Base-by-base conservation (phyloP, 2,329 filamentous ascomycete genomes). In the Sphaerulina musiva region DNA sequence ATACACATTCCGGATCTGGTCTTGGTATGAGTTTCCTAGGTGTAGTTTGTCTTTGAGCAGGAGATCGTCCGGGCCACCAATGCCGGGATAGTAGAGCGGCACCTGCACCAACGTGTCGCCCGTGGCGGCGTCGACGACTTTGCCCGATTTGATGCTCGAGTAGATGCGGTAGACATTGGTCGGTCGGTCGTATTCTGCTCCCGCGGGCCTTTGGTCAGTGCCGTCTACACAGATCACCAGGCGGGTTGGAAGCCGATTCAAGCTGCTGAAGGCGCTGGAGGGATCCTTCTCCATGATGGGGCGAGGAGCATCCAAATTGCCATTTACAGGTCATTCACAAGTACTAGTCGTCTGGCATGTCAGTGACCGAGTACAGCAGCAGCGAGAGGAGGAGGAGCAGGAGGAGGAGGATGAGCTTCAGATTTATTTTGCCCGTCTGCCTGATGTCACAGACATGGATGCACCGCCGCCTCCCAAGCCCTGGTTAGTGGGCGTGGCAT, bases 141-240 rank as follows among this genome's bases (percentile, higher is more conserved):
- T 50, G 23, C 59, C 60, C 34, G 38, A 46, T 40, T 58, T 54
- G 32, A 60, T 46, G 38, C 57, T 50, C 23, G 61, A 44, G 54
- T 54, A 59, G 12, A 62, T 55, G 2, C 55, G 52, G 29, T 60
- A 59, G 10, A 63, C 54, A 40, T 58, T 62, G 8, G 60, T 61
- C 11, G 56, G 56, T 14, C 32, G 29, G 36, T 34, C 38, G 36
- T 50, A 42, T 38, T 49, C 38, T 7, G 45, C n/a, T 10, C 32
- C 31, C 20, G n/a, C 32, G 10, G 58, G 50, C 20, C 46, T 54
- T 40, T 54, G 56, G 23, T 46, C 47, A 12, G 56, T 54, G 6
- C 61, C 62, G 41, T 64, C 62, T 10, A 63, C 59, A 39, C 62
- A 64, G 11, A 64, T 46, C 26, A 64, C 51, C 44, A 63, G 52